Conservation (phyloP, 352 stramenopile genomes). For the Pythium vanterpoolii region DNA sequence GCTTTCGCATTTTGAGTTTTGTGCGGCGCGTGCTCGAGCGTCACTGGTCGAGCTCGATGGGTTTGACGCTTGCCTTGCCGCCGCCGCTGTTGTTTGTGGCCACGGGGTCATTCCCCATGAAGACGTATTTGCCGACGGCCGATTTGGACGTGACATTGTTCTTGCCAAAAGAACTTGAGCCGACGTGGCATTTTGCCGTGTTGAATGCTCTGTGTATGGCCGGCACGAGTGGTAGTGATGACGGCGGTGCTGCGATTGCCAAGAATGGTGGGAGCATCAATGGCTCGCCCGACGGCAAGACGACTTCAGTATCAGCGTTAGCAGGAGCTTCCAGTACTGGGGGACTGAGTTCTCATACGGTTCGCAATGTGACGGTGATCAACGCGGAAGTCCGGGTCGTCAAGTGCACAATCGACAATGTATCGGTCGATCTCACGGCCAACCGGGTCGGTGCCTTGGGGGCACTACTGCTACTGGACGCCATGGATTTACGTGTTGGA, state of each 20-base stretch:
- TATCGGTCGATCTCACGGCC: slow-evolving; percentile 85
- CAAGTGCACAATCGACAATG: slow-evolving; percentile 91
- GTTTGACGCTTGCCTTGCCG: slow-evolving; percentile 24
- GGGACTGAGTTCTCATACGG: slow-evolving; percentile 32
- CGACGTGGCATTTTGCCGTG: slow-evolving; percentile 84
- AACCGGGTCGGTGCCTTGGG: slow-evolving; percentile 83
- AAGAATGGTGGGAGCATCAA: slow-evolving; percentile 7
- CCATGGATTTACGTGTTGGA: slow-evolving; percentile 74
- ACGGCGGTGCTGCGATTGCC: slow-evolving; percentile 4
- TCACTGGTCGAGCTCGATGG: slow-evolving; percentile 25
- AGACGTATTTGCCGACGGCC: slow-evolving; percentile 87
- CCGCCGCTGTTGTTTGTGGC: slow-evolving; percentile 55
- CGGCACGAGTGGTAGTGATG: slow-evolving; percentile 30
- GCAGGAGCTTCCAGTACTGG: not conserved
- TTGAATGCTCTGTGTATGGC: slow-evolving; percentile 81
- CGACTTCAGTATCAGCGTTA: not conserved
- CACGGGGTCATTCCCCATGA: slow-evolving; percentile 87
- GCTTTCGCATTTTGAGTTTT: slow-evolving; percentile 62
- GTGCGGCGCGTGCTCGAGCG: slow-evolving; percentile 59
- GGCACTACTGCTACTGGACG: slow-evolving; percentile 79
- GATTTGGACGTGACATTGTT: slow-evolving; percentile 85
- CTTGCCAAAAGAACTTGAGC: slow-evolving; percentile 72
- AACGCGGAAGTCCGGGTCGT: slow-evolving; percentile 87
- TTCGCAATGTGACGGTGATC: slow-evolving; percentile 89
- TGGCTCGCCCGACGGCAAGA: slow-evolving; percentile 23